Base-by-base conservation (phyloP, 2,329 filamentous ascomycete species). In the Scytalidium sp. region DNA sequence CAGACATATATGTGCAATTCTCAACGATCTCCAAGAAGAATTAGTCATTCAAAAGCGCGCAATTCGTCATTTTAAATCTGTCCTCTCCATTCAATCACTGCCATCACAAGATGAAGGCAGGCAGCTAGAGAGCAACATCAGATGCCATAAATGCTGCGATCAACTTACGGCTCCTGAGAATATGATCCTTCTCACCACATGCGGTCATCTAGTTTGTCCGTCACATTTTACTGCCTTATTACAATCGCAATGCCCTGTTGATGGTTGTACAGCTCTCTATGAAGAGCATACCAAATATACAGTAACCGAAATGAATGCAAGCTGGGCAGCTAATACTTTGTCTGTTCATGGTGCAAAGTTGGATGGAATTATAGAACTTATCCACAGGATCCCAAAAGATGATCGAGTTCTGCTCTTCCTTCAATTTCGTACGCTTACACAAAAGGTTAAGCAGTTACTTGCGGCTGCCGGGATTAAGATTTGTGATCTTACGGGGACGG, bases 341-440 rank as follows among this genome's bases (percentile, higher is more conserved):
- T 36, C 32, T 9, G 13, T 60, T 23, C 67, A 70, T 19, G 76
- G 78, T 15, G 70, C 68, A 29, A 83, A 82, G 56, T 51, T 81
- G 1, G 67, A 72, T 23, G 64, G 66, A 5, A 63, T 80, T 23
- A 59, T 80, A 4, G 52, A 67, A 0, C 60, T 82, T 3, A 65
- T 83, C 20, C 42, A 57, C 0, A 29, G 45, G 3, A 64, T 78
- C 25, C 65, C 64, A 0, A 36, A 60, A 0, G 59, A 67, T 1
- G 78, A 84, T n/a, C 72, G 76, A 51, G 73, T 75, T 0, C 64
- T 84, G 7, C 54, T 84, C 1, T 84, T 84, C 58, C 70, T 80
- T 2, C 80, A 83, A 50, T 78, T 72, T 41, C 58, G 63, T 0
- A 67, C 74, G 11, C 63, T 80, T 25, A 67, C 78, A 45, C 51